Conservation (phyloP, 1,284 basidiomycete species). For the Rhizopogon hawkerae region DNA sequence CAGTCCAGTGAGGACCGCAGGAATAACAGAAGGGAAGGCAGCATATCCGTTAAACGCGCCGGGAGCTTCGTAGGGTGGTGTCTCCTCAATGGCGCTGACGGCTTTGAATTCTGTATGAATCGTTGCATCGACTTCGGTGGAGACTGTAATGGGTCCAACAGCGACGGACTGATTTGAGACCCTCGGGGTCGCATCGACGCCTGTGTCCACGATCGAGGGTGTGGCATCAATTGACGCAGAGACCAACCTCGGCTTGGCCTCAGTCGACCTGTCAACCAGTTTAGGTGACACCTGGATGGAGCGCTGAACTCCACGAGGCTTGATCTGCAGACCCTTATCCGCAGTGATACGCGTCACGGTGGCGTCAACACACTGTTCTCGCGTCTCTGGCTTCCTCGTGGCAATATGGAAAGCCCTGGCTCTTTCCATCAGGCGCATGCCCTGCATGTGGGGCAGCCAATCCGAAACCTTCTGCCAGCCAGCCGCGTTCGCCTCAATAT, state of each 20-base stretch:
- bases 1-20: slow-evolving; percentile 35
- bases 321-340: slow-evolving; percentile 42
- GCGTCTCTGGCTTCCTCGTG: slow-evolving; percentile 23
- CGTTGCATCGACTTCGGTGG: slow-evolving; percentile 27
- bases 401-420: slow-evolving; percentile 32
- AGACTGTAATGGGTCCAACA: slow-evolving; percentile 24
- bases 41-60: slow-evolving; percentile 17
- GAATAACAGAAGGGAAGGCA: slow-evolving; percentile 26
- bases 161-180: slow-evolving; percentile 34
- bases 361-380: slow-evolving; percentile 51
- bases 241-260: slow-evolving; percentile 34
- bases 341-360: slow-evolving; percentile 35
- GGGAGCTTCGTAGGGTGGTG: slow-evolving; percentile 23
- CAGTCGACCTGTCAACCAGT: slow-evolving; percentile 37
- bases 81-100: slow-evolving; percentile 13
- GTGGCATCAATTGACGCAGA: slow-evolving; percentile 43
- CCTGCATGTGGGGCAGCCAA: slow-evolving; percentile 59
- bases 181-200: slow-evolving; percentile 27
- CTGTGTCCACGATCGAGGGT: slow-evolving; percentile 22
- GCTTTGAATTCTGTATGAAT: slow-evolving; percentile 17
- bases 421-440: slow-evolving; percentile 52
- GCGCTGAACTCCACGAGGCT: slow-evolving; percentile 34
- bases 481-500: slow-evolving; percentile 53
- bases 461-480: slow-evolving; percentile 63
- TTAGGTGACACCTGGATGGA: slow-evolving; percentile 43